A percentile compares a stretch with the other conserved stretches of the same genome.
phyloP scores from a whole-genome alignment of 345 rosid genomes.

The Aurinia saxatilis region DNA sequence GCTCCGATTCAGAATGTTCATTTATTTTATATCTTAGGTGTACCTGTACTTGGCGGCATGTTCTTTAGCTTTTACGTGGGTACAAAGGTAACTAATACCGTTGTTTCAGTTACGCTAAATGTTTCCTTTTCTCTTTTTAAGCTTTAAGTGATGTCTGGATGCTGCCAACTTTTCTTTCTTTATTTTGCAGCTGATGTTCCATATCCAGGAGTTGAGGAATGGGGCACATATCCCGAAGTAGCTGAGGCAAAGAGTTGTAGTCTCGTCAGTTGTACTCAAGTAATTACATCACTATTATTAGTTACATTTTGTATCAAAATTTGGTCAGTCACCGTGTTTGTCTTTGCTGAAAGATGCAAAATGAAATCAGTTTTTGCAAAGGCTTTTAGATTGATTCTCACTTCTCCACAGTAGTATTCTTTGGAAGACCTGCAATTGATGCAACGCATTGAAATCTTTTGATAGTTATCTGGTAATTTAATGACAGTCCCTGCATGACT shows the following conservation, averaged over 20 bases:
- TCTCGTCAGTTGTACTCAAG: neutral
- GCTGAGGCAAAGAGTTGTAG: constrained; percentile 4
- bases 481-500: constrained; percentile 30
- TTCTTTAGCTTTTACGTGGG: constrained; percentile 62
- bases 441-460: constrained; percentile 27
- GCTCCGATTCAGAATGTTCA: neutral
- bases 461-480: constrained; percentile 32
- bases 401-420: constrained; percentile 1
- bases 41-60: constrained; percentile 54
- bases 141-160: neutral
- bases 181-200: constrained; percentile 65
- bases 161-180: neutral
- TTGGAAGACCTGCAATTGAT: constrained; percentile 28
- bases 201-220: constrained; percentile 45
- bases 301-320: neutral
- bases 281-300: neutral
- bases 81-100: constrained; percentile 52
- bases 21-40: constrained; percentile 36
- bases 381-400: constrained; percentile 12
- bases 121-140: neutral
- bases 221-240: constrained; percentile 1
- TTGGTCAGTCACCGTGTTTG: neutral
- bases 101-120: neutral
- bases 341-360: constrained; percentile 6
- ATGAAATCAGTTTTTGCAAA: constrained; percentile 1